These are phyloP conservation scores for Madurella mycetomatis DNA, from an alignment of 2,329 filamentous ascomycete species.

Conservation along the genomic window DNA sequence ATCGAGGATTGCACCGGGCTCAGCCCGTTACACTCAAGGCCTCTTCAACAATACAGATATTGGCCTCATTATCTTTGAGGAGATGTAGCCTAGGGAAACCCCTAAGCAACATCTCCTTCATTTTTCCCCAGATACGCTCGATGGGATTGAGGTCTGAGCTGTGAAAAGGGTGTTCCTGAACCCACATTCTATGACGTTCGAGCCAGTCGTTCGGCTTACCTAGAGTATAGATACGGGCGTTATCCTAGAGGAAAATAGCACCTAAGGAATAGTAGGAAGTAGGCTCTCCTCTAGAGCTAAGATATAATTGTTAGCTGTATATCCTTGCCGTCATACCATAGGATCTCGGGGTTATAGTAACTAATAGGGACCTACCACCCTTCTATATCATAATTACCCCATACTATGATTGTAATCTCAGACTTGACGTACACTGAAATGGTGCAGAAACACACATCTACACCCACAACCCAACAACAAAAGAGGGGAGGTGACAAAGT, in stretches of 20 bases:
- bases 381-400: no score
- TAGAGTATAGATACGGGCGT: background rate
- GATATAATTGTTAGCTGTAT: background rate
- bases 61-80: background rate
- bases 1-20: no score
- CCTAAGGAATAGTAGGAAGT: background rate
- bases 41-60: background rate
- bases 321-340: no score
- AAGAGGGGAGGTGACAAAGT: no score
- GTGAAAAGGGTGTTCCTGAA: background rate
- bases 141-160: conserved; percentile 6
- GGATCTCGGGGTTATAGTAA: no score
- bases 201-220: background rate
- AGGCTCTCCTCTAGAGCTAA: background rate
- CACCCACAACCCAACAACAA: no score
- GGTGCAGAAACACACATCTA: no score
- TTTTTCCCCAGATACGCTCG: background rate
- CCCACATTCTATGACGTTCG: background rate
- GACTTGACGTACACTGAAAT: no score
- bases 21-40: no score
- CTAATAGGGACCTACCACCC: no score
- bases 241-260: no score
- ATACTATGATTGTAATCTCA: no score
- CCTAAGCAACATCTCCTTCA: conserved; percentile 2
- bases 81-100: background rate